A percentile compares a stretch with the other conserved stretches of the same genome.
Evolutionary conservation across 2,329 filamentous ascomycete species (phyloP).

Genomic region (Hypoxylon sp.): DNA sequence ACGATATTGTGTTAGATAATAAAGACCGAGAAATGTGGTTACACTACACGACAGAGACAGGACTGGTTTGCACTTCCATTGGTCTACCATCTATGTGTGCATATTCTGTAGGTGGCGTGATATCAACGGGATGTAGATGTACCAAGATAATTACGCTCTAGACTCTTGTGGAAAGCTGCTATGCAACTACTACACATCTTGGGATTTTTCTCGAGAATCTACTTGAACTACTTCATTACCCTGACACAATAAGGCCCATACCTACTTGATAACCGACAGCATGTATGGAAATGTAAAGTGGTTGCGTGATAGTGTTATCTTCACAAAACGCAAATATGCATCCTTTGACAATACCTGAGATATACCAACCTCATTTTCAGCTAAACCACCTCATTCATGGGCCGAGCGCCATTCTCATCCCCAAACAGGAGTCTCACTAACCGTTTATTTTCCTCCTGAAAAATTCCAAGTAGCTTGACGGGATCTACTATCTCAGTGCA

Average conservation of each 20-base stretch:
- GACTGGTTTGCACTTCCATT: constrained; percentile 20
- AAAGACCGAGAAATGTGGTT: constrained; percentile 12
- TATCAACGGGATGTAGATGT: constrained; percentile 13
- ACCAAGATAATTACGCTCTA: constrained; percentile 27
- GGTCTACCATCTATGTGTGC: constrained; percentile 23
- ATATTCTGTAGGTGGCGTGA: constrained; percentile 34
- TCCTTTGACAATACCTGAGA: not conserved
- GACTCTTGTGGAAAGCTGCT: constrained; percentile 20
- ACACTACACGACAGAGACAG: constrained; percentile 15
- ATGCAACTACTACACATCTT: constrained; percentile 11
- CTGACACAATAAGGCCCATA: no score
- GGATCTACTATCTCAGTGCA: constrained; percentile 36
- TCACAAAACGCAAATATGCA: not conserved
- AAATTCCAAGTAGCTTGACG: constrained; percentile 19
- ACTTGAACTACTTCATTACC: not conserved
- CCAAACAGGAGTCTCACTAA: constrained; percentile 16
- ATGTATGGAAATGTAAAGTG: constrained; percentile 1
- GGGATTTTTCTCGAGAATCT: constrained; percentile 1
- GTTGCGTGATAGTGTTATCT: not conserved
- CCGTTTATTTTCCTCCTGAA: constrained; percentile 17
- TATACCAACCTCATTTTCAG: constrained; percentile 8
- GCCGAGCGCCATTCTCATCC: constrained; percentile 9
- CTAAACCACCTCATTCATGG: not conserved
- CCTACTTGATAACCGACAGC: no score
- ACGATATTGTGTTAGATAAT: constrained; percentile 13